Conservation (phyloP, 257 asterid genomes). For the Buddleja alternifolia region DNA sequence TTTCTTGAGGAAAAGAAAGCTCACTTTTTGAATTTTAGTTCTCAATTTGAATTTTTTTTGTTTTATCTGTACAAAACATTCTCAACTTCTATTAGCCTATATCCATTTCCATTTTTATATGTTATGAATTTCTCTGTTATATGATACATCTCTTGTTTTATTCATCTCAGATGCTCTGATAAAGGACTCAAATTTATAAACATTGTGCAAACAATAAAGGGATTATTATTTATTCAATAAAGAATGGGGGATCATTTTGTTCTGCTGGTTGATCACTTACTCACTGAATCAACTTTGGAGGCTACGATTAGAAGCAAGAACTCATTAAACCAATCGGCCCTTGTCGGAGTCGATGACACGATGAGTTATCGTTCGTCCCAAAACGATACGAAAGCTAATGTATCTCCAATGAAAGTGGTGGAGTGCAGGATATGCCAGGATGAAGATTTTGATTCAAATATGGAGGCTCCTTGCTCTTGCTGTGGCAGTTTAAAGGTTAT, state of each 20-base stretch:
- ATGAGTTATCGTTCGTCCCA: constrained; percentile 23
- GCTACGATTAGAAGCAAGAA: constrained; percentile 60
- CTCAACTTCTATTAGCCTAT: not conserved
- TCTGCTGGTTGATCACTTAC: constrained; percentile 67
- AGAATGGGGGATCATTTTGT: constrained; percentile 73
- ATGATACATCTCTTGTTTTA: not conserved
- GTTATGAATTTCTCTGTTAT: not conserved
- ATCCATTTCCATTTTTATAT: not conserved
- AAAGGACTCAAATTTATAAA: not conserved
- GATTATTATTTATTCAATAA: not conserved
- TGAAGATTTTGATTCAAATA: constrained; percentile 58
- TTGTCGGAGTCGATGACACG: constrained; percentile 8
- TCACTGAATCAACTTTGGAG: constrained; percentile 65
- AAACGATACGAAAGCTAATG: constrained; percentile 37
- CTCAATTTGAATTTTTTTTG: no score
- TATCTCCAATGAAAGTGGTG: constrained; percentile 50
- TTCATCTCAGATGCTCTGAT: not conserved
- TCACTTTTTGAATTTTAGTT: no score
- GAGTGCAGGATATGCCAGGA: constrained; percentile 84
- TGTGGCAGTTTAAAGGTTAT: constrained; percentile 75
- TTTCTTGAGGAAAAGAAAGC: no score
- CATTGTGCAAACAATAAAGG: not conserved
- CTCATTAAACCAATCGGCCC: constrained; percentile 25
- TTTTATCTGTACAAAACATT: no score
- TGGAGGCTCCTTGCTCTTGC: constrained; percentile 80